phyloP scores from a whole-genome alignment of 2,329 filamentous ascomycete genomes.

The Cercospora brassicicola region DNA sequence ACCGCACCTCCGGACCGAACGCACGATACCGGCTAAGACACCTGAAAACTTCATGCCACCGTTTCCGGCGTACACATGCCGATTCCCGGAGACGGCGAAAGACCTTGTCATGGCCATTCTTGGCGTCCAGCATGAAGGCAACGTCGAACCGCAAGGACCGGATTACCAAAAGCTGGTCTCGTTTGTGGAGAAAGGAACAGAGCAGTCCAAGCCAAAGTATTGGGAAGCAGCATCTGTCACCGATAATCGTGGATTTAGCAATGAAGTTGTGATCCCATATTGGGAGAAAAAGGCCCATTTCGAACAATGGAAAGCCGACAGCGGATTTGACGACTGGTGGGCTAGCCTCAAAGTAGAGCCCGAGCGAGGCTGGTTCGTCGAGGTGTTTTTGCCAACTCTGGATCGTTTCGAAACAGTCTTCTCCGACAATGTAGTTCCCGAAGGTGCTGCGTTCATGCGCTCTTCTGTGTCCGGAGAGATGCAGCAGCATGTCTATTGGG shows the following conservation, averaged over 20 bases:
- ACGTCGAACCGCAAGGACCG: not conserved
- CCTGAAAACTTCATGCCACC: constrained; percentile 36
- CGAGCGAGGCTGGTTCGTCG: constrained; percentile 46
- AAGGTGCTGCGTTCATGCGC: constrained; percentile 47
- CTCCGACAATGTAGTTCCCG: constrained; percentile 41
- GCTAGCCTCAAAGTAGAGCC: constrained; percentile 31
- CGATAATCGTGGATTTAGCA: constrained; percentile 39
- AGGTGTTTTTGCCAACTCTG: constrained; percentile 46
- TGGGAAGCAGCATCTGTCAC: constrained; percentile 41
- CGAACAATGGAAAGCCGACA: constrained; percentile 16
- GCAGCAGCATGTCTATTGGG: constrained; percentile 50
- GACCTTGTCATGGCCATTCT: constrained; percentile 41
- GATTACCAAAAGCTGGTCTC: constrained; percentile 21
- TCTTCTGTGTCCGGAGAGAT: constrained; percentile 42
- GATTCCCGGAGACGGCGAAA: constrained; percentile 37
- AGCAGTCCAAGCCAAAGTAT: constrained; percentile 28
- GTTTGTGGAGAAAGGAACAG: constrained; percentile 26
- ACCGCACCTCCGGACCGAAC: constrained; percentile 21
- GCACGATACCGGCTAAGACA: constrained; percentile 26
- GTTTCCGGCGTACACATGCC: constrained; percentile 38
- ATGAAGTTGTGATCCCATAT: constrained; percentile 44
- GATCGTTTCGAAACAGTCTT: constrained; percentile 50
- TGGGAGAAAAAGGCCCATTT: constrained; percentile 44
- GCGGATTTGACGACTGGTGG: constrained; percentile 41
- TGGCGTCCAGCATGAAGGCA: constrained; percentile 35